Conservation (phyloP, 495 filamentous ascomycete species). For the Durotheca rogersii region DNA sequence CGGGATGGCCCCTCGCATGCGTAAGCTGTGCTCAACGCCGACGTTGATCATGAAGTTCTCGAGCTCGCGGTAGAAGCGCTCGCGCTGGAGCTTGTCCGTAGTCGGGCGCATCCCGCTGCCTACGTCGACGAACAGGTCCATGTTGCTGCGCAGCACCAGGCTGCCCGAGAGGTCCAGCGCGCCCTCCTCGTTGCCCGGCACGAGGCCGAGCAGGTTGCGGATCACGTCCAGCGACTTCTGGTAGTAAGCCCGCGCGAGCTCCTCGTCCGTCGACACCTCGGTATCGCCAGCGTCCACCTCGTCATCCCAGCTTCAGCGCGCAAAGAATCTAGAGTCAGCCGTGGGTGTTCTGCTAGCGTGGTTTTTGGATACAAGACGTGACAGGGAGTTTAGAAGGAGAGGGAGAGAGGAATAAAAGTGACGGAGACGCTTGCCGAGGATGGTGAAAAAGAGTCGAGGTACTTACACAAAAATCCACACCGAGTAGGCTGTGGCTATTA, state of each 20-base stretch:
- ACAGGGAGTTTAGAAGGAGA: too few relatives aligned
- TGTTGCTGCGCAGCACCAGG: constrained; percentile 22
- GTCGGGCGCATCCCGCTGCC: constrained; percentile 16
- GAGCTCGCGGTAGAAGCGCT: constrained; percentile 32
- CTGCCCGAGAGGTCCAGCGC: constrained; percentile 2
- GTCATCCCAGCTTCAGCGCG: constrained; percentile 19
- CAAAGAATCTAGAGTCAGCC: background rate
- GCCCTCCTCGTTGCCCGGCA: background rate
- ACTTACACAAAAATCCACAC: constrained; percentile 35
- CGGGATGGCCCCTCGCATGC: constrained; percentile 29
- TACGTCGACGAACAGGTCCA: constrained; percentile 31
- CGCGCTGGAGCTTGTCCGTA: constrained; percentile 26
- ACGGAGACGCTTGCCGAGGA: too few relatives aligned
- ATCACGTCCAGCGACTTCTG: constrained; percentile 28
- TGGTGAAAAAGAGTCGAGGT: too few relatives aligned
- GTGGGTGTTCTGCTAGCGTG: too few relatives aligned
- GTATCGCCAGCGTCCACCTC: constrained; percentile 36
- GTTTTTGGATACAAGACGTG: too few relatives aligned
- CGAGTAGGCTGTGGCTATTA: constrained; percentile 31
- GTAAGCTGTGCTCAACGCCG: constrained; percentile 26
- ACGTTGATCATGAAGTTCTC: constrained; percentile 35
- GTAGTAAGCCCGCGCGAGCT: constrained; percentile 31
- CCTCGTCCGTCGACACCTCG: constrained; percentile 28
- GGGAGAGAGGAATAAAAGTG: too few relatives aligned
- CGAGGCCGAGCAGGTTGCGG: constrained; percentile 24